Base-by-base conservation (phyloP, 768 basidiomycete genomes). In the Boletus vinaceobasis region DNA sequence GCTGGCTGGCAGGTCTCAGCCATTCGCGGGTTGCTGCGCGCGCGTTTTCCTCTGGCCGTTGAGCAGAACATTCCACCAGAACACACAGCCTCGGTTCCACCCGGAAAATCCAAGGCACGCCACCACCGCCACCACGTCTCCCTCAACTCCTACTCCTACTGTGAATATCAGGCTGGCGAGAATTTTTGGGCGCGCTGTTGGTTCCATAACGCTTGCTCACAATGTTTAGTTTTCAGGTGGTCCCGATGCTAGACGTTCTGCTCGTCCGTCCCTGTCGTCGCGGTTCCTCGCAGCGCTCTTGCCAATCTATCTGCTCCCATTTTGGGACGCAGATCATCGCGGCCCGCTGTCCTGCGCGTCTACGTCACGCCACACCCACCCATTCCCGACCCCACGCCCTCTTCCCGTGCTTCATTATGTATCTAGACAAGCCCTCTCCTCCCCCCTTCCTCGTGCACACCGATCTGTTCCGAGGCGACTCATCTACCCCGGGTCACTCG, bases 31-130 rank as follows among this genome's bases (percentile, higher is more conserved):
- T 33, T 13, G 33, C 21, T n/a, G 27, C 37, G 47, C 44, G 21
- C 42, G 43, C n/a, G 37, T 38, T 37, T 48, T 21, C 15, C 23
- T 31, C n/a, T n/a, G n/a, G n/a, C n/a, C 10, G 29, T 11, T 3
- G 46, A 35, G 11, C 15, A 8, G 67, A 68, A 69, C 58, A 38
- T 69, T 69, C 68, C 35, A 60, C 37, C 61, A 11, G 69, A 71
- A 69, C 14, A 64, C 66, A 67, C 66, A 67, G 66, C 66, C 67
- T 48, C 47, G 11, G 38, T 66, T 60, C 65, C 37, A 64, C 48
- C 32, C 39, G 35, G 55, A 59, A 65, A 48, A 7, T 48, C 43
- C 53, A 46, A 43, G 44, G 48, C 44, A 60, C 46, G 37, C 27
- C 57, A 36, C 36, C 60, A 46, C 60, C 57, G 40, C 56, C 43